These are phyloP conservation scores for Chaetomium sp. DNA, from an alignment of 2,329 filamentous ascomycete genomes.

Conservation along the genomic window DNA sequence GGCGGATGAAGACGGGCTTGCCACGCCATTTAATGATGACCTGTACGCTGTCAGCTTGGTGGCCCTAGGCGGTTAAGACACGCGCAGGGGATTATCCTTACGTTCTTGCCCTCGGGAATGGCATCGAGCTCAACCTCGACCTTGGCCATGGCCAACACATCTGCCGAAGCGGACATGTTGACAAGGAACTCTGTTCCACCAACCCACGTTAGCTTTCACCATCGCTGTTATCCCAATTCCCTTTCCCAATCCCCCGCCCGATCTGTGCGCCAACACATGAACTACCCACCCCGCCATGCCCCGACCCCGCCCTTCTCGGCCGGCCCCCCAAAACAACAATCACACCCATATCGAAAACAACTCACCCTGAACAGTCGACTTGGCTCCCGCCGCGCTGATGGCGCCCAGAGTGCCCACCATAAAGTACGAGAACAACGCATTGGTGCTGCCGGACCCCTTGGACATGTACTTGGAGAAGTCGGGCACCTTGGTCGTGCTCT, in stretches of 20 bases:
- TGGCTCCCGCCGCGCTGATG: conserved; percentile 85
- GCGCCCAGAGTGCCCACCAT: conserved; percentile 96
- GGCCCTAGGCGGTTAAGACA: background rate
- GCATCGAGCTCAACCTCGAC: conserved; percentile 89
- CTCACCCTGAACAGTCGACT: conserved; percentile 96
- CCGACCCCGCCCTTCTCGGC: conserved; percentile 1
- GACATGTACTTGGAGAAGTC: conserved; percentile 84
- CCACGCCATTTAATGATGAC: conserved; percentile 99
- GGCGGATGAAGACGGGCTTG: conserved; percentile 99
- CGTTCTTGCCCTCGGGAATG: conserved; percentile 99
- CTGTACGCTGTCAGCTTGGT: conserved; percentile 36
- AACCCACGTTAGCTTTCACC: conserved; percentile 19
- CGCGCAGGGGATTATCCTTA: conserved; percentile 41
- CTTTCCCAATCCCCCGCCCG: background rate
- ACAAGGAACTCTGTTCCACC: conserved; percentile 79
- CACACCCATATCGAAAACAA: conserved; percentile 27
- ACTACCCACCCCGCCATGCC: background rate
- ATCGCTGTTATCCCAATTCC: background rate
- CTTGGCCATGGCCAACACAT: conserved; percentile 98
- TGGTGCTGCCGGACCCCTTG: conserved; percentile 59
- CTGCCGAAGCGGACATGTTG: conserved; percentile 99
- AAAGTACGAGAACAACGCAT: conserved; percentile 94
- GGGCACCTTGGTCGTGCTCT: conserved; percentile 63
- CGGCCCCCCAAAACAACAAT: conserved; percentile 11
- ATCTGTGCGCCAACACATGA: too few relatives aligned